Evolutionary conservation across 2,329 filamentous ascomycete species (phyloP).

Genomic region (Xylaria sp.): DNA sequence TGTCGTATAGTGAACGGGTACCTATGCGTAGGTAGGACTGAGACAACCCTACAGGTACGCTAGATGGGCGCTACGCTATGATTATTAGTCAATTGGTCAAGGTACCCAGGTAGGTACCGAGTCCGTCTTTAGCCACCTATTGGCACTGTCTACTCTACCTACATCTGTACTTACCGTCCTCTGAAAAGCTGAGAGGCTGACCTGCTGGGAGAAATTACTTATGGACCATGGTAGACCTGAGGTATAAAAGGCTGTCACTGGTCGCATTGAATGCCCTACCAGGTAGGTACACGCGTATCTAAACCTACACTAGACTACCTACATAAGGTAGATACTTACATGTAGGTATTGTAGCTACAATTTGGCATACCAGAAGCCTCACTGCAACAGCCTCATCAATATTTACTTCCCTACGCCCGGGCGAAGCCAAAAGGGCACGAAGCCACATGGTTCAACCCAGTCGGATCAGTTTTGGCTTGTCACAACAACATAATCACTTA

Average conservation of each 20-base stretch:
- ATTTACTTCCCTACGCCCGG: neutral
- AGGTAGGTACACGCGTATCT: neutral
- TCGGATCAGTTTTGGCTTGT: neutral
- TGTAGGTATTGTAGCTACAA: neutral
- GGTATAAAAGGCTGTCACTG: neutral
- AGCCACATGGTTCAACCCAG: neutral
- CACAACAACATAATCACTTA: neutral
- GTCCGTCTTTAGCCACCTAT: neutral
- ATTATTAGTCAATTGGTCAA: too few relatives aligned
- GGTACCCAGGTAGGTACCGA: neutral
- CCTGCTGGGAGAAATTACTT: neutral
- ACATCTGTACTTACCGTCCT: neutral
- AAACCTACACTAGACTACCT: neutral
- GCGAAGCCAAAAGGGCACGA: neutral
- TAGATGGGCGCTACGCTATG: neutral
- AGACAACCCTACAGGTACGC: too few relatives aligned
- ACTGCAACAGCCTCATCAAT: neutral
- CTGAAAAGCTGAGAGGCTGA: conserved; percentile 12
- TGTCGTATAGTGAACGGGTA: neutral
- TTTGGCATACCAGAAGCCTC: too few relatives aligned
- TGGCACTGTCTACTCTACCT: neutral
- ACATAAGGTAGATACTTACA: neutral
- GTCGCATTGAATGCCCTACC: neutral
- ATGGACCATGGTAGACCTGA: neutral
- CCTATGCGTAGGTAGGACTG: neutral